A percentile compares a stretch with the other conserved stretches of the same genome.
These are phyloP conservation scores for Sphaceloma murrayae DNA, from an alignment of 2,329 filamentous ascomycete species.

Conservation along the genomic window DNA sequence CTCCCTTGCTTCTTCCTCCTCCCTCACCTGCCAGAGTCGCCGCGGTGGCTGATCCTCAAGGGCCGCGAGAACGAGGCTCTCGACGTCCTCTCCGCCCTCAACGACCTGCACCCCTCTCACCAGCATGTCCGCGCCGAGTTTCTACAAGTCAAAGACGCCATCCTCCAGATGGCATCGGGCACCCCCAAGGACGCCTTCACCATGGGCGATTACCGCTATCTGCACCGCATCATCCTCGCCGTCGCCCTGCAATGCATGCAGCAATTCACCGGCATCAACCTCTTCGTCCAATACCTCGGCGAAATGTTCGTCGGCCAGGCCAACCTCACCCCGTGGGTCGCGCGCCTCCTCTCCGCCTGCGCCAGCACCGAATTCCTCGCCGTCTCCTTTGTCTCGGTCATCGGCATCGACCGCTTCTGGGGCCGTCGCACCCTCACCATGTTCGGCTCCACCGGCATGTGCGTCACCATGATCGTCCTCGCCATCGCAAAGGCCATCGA, in stretches of 20 bases:
- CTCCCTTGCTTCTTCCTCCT: constrained; percentile 22
- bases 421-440: constrained; percentile 28
- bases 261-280: constrained; percentile 32
- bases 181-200: constrained; percentile 26
- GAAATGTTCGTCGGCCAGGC: constrained; percentile 34
- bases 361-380: constrained; percentile 41
- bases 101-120: constrained; percentile 31
- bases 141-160: constrained; percentile 30
- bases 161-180: constrained; percentile 29
- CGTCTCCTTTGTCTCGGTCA: constrained; percentile 42
- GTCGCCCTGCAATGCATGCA: constrained; percentile 40
- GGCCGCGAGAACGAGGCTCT: constrained; percentile 29
- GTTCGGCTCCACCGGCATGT: constrained; percentile 38
- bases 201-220: constrained; percentile 35
- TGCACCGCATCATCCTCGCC: constrained; percentile 36
- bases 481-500: constrained; percentile 32
- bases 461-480: constrained; percentile 26
- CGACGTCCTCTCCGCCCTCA: constrained; percentile 27
- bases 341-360: constrained; percentile 28
- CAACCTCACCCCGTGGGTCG: constrained; percentile 23
- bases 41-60: constrained; percentile 29
- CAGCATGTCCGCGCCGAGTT: constrained; percentile 23
- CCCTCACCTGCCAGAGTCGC: constrained; percentile 26
- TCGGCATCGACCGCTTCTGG: constrained; percentile 31
- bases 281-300: constrained; percentile 36